Base-by-base conservation (phyloP, 106 monocot genomes). In the Dendrobium officinale region DNA sequence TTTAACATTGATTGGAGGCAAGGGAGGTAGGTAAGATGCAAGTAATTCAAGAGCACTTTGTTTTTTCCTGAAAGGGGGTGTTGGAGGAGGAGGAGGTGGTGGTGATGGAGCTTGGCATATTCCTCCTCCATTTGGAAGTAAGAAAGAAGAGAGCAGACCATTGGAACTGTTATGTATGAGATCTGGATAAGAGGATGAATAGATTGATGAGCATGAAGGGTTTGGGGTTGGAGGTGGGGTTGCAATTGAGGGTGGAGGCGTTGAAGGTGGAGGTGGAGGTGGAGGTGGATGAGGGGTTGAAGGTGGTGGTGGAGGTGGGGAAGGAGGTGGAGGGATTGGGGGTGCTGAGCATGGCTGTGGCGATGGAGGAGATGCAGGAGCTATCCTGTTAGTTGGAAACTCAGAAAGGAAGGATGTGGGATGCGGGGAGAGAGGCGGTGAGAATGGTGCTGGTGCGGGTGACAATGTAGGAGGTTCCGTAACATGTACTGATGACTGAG, bases 81-180 rank as follows among this genome's bases (percentile, higher is more conserved):
- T 84, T 33, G 87, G 78, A 55, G 84, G 77, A 75, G 55, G 42
- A 4, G 86, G 85, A 16, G 83, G 85, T 20, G 88, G 79, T 29
- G 81, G 74, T 43, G 64, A 42, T 42, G 73, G 33, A 70, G 27
- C 70, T 27, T 70, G 70, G 13, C 27, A 37, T 8, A 70, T 24
- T 70, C 15, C 51, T 61, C n/a, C 73, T 0, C 42, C 73, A 73
- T 73, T 19, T 41, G 40, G 6, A 42, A 9, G 48, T 24, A 40
- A 26, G 41, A 33, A 68, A 68, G 68, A 68, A 11, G 48, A 41
- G 41, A 24, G 5, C 4, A 4, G 48, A 24, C 11, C 22, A 24
- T 5, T 75, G 75, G 8, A 47, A 48, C 26, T 17, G 48, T 26
- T 75, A 24, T 9, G 27, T 9, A 44, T 75, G 22, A 48, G 26